Percentiles rank a stretch among this genome's conserved stretches.
These are phyloP conservation scores for Pestalotiopsis sp. DNA, from an alignment of 2,329 filamentous ascomycete species.

Conservation along the genomic window DNA sequence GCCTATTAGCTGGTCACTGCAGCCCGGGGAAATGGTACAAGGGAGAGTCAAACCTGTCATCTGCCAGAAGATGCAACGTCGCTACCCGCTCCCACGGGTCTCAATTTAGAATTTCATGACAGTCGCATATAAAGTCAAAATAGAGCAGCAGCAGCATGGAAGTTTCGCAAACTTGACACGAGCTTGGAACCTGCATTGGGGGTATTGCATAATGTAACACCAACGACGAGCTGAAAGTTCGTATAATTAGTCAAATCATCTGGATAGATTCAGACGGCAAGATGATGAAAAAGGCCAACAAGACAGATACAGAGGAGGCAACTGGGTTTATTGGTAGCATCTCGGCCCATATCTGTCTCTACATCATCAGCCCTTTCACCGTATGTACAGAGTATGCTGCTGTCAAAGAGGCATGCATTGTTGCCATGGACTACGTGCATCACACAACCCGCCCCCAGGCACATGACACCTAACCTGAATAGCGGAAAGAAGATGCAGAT, in stretches of 20 bases:
- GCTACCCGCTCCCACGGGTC: slow-evolving; percentile 1
- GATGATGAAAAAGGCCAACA: neutral
- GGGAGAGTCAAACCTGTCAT: neutral
- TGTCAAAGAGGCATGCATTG: neutral
- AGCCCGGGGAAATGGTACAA: neutral
- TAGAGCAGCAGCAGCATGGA: neutral
- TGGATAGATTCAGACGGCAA: neutral
- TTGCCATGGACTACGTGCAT: neutral
- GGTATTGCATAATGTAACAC: neutral
- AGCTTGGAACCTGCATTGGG: neutral
- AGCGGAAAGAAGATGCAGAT: neutral
- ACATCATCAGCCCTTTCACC: neutral
- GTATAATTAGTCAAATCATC: neutral
- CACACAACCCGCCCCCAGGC: neutral
- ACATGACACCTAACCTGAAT: neutral
- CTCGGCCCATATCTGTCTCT: neutral
- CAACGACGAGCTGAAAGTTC: neutral
- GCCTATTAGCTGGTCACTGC: no score
- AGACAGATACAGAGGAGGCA: neutral
- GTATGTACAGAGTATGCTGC: neutral
- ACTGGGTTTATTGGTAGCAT: neutral
- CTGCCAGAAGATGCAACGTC: neutral
- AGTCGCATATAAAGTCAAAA: neutral
- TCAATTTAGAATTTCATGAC: neutral
- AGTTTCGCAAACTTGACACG: neutral